Base-by-base conservation (phyloP, 176 grass and related monocot species). In the Areca catechu region DNA sequence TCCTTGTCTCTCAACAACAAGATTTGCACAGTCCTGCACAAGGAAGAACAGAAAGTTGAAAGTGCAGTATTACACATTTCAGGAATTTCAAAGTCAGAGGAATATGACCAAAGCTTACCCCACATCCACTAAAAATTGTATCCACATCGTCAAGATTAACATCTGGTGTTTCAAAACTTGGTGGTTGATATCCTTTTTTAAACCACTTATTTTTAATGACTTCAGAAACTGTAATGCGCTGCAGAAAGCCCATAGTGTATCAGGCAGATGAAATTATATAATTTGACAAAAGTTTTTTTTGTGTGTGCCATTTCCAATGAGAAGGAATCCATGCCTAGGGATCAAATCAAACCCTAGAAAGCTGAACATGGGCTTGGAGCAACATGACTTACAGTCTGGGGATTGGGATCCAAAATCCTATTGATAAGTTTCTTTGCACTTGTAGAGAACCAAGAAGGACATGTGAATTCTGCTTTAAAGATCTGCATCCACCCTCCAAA, bases 151-250 rank as follows among this genome's bases (percentile, higher is more conserved):
- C 87, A 22, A 98, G 67, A 74, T 68, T 85, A 77, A 89, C 81
- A 23, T 98, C 81, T 60, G 69, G 60, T 54, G 80, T 77, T 61
- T 88, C 87, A 61, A 98, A 98, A 53, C 52, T 80, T 2, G 84
- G 81, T 67, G 81, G 83, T 49, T 81, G 79, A 58, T 98, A 98
- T 4, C 84, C 84, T 64, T 98, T 98, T 74, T 89, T 98, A 77
- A 98, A 98, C 94, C 94, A 98, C 9, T 98, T 84, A 54, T 89
- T 93, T 20, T 86, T 78, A 67, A 83, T 83, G 16, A 93, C 69
- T 54, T 98, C 80, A 14, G 78, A 23, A 34, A 93, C 80, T 58
- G 94, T 85, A 56, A 93, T 98, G 54, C 88, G 86, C 94, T 98
- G 81, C 61, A 76, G 65, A 76, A 14, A 59, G 50, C 18, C 19